Base-by-base conservation (phyloP, 805 yeast genomes). In the Nakazawaea siamensis region DNA sequence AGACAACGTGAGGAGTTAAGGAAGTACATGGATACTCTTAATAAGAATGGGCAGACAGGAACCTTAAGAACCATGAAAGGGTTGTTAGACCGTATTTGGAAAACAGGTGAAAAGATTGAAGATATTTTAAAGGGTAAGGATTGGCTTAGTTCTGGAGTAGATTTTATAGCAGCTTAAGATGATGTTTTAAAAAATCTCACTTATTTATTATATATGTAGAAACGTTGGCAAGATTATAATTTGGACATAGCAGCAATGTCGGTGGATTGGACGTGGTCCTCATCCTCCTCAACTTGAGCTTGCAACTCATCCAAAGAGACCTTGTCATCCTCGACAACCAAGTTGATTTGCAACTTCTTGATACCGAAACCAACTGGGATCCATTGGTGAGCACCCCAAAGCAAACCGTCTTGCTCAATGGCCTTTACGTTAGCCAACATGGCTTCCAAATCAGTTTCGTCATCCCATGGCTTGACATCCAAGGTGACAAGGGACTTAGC, bases 401-500 rank as follows among this genome's bases (percentile, higher is more conserved):
- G 68, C 60, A 92, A 80, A 79, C 99, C 99, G 31, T 92, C 98
- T 70, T 65, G 66, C 62, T 77, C 84, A 54, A 90, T 66, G 52
- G 73, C 58, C 77, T 86, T 88, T 58, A 87, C 96, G 67, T 77
- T 76, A 45, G 81, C 88, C 52, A 85, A 66, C 70, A 92, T 61
- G 66, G 80, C 80, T 45, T 92, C 94, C 62, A 92, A 74, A 62
- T 90, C 80, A 53, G 99, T 92, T 76, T 92, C 97, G 60, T 92
- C 98, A 68, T 92, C 98, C 99, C 99, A 92, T 71, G 97, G 97
- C 80, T 92, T 92, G 55, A 92, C 94, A 55, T 92, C 98, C 55
- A 92, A 60, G 58, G 99, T 90, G 58, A 92, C 95, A 51, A 87
- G 70, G 44, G 97, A 85, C 76, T 92, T 92, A 60, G 98, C 97